These are phyloP conservation scores for Lactarius psammicola DNA, from an alignment of 768 basidiomycete genomes.

Conservation along the genomic window DNA sequence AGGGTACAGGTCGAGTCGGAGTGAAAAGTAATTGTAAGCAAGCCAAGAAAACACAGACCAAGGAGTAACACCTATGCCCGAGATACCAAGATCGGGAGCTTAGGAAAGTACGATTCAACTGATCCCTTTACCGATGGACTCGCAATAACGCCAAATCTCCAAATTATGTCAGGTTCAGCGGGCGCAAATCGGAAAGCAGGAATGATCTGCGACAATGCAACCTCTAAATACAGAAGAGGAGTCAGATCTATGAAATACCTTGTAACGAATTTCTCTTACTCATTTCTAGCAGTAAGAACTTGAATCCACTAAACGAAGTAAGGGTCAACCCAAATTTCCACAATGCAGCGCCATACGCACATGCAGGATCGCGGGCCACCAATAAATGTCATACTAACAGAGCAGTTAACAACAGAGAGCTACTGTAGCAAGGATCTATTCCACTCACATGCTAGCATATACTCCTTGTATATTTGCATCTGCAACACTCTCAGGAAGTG, in stretches of 20 bases:
- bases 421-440: background rate
- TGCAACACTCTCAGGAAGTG: slow-evolving; percentile 25
- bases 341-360: background rate
- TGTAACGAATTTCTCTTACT: background rate
- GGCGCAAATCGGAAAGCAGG: background rate
- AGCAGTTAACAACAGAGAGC: background rate
- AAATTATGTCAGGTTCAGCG: background rate
- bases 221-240: background rate
- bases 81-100: background rate
- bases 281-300: slow-evolving; percentile 35
- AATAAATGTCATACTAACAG: background rate
- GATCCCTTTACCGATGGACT: background rate
- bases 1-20: background rate
- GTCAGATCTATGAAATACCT: slow-evolving; percentile 39
- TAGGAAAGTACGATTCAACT: background rate
- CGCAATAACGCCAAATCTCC: background rate
- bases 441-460: slow-evolving; percentile 29
- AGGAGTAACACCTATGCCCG: background rate
- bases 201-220: background rate
- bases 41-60: background rate
- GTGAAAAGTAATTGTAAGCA: background rate
- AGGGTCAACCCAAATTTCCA: background rate
- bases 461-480: slow-evolving; percentile 30
- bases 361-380: background rate
- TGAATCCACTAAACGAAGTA: slow-evolving; percentile 38